A percentile compares a stretch with the other conserved stretches of the same genome.
Evolutionary conservation across 352 stramenopile species (phyloP).

Genomic region (Pythium guiyangense): DNA sequence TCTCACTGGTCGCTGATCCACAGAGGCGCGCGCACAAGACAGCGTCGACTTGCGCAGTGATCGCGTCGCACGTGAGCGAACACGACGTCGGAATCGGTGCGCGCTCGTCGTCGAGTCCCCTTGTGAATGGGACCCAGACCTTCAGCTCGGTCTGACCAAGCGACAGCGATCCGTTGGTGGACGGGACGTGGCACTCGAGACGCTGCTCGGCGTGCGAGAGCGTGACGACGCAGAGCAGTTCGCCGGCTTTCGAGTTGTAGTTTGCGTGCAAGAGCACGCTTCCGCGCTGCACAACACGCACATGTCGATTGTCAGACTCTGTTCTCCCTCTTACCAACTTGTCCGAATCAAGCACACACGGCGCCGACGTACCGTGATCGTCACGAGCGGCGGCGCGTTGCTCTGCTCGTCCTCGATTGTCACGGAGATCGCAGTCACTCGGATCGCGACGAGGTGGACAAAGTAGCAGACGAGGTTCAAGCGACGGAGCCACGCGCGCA

Average conservation of each 20-base stretch:
- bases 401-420: constrained; percentile 24
- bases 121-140: constrained; percentile 18
- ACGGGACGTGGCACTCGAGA: constrained; percentile 1
- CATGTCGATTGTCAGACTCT: constrained; percentile 1
- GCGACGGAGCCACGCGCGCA: constrained; percentile 36
- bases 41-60: neutral
- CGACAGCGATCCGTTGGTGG: constrained; percentile 3
- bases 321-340: no score
- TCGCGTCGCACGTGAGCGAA: constrained; percentile 1
- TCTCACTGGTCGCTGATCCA: neutral
- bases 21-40: neutral
- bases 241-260: constrained; percentile 17
- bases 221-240: constrained; percentile 16
- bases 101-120: constrained; percentile 7
- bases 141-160: constrained; percentile 24
- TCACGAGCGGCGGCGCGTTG: constrained; percentile 7
- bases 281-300: constrained; percentile 16
- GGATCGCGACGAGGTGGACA: constrained; percentile 27
- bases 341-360: constrained; percentile 3
- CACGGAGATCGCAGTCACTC: constrained; percentile 23
- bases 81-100: constrained; percentile 16
- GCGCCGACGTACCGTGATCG: constrained; percentile 4
- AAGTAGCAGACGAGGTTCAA: constrained; percentile 30
- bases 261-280: constrained; percentile 17
- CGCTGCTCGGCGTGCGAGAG: constrained; percentile 10